Evolutionary conservation across 2,329 filamentous ascomycete genomes (phyloP), one percentile per base, ranked within the genome.

Genomic region (Pseudogymnoascus sp.): DNA sequence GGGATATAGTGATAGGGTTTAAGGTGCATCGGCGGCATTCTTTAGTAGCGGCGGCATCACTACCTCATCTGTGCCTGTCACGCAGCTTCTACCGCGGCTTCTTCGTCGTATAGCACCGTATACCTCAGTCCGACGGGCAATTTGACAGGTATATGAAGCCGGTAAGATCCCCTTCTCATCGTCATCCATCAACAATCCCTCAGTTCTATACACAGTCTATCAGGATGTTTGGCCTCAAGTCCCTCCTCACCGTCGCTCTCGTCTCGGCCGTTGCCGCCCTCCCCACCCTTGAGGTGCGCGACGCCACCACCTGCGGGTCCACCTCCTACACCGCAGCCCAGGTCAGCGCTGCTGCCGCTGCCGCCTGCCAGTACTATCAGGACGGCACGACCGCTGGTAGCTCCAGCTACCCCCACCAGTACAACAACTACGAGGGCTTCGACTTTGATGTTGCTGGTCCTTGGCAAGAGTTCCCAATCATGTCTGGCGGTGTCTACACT

Each of bases 371-470:
- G 19, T 78, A 82, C 68, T 78, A 83, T 70, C 65, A 74, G 60
- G 66, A 73, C 29, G 76, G 76, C 59, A 67, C 68, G 29, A 70
- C 70, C 39, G 72, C 72, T 41, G 76, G 77, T 65, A 70, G 72
- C 62, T 86, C 62, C 6, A 63, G 61, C 41, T 69, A 87, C 71
- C 84, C 84, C 0, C 83, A 87, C 70, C 72, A 73, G 37, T 87
- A 84, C 75, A 81, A 84, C 72, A 81, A 87, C 76, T 81, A 81
- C 67, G 84, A 88, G 69, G 83, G 82, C 16, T 87, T 88, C 71
- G 73, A 76, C 41, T 87, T 88, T 71, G 66, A 76, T 2, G 79
- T 86, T 4, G 66, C 71, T 3, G 83, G 82, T 0, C 83, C 84
- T 0, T 88, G 83, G 70, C 80, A 85, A 64, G 85, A 88, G 72